Conservation (phyloP, 2,329 filamentous ascomycete species). For the Fonsecaea nubica region DNA sequence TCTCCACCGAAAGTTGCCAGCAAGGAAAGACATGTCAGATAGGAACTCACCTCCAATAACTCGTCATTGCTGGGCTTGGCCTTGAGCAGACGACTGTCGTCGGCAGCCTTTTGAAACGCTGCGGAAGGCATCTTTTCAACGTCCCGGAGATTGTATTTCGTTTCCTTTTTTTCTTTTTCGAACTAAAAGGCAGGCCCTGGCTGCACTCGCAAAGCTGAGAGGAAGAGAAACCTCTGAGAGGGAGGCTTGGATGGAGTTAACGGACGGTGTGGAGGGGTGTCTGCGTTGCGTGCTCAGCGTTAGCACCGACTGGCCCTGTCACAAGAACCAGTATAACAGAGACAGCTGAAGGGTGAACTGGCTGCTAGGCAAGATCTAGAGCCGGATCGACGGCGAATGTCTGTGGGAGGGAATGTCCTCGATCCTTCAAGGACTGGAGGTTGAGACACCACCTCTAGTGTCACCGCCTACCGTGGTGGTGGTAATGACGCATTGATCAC, state of each 20-base stretch:
- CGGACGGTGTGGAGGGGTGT: not conserved
- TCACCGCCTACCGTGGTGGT: not conserved
- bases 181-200: not conserved
- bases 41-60: slow-evolving; percentile 43
- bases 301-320: not conserved
- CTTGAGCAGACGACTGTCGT: slow-evolving; percentile 46
- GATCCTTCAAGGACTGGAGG: not conserved
- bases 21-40: not conserved
- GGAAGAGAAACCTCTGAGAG: not conserved
- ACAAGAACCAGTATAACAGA: not conserved
- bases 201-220: not conserved
- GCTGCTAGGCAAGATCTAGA: not conserved
- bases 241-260: not conserved
- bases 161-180: slow-evolving; percentile 4
- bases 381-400: not conserved
- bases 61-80: slow-evolving; percentile 47
- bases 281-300: not conserved
- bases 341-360: not conserved
- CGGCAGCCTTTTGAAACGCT: slow-evolving; percentile 45
- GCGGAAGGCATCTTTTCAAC: slow-evolving; percentile 38
- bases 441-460: not conserved
- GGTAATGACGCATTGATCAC: not conserved
- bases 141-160: not conserved
- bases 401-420: not conserved
- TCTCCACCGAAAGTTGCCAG: not conserved